These are phyloP conservation scores for Aspergillus alliaceus DNA, from an alignment of 2,329 filamentous ascomycete species.

Conservation along the genomic window DNA sequence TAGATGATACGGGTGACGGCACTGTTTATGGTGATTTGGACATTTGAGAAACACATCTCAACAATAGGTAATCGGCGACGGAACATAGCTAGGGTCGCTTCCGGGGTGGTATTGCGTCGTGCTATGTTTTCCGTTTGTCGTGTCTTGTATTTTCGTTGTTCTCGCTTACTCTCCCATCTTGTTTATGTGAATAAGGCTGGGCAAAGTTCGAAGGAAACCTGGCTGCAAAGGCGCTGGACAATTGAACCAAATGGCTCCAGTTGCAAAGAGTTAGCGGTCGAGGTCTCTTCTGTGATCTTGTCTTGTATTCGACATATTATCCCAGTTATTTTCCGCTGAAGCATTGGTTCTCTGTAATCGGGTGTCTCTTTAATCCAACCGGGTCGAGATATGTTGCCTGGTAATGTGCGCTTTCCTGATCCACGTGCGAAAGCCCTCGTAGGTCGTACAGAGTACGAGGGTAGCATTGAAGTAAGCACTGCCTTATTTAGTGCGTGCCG, in stretches of 20 bases:
- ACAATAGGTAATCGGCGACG: slow-evolving; percentile 35
- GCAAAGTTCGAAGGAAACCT: not conserved
- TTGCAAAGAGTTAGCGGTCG: not conserved
- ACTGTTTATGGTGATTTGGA: slow-evolving; percentile 9
- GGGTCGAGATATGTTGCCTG: no score
- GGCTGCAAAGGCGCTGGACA: not conserved
- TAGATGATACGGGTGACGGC: slow-evolving; percentile 11
- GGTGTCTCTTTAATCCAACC: no score
- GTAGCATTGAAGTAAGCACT: no score
- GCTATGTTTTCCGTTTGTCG: slow-evolving; percentile 21
- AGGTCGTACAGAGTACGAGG: not conserved
- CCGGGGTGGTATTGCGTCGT: slow-evolving; percentile 48
- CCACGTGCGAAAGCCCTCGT: no score
- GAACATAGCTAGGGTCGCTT: slow-evolving; percentile 49
- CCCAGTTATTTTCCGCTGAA: not conserved
- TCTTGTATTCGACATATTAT: slow-evolving; percentile 7
- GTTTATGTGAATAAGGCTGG: slow-evolving; percentile 3
- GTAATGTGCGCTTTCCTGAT: no score
- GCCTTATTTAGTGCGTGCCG: no score
- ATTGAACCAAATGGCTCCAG: not conserved
- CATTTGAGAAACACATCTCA: slow-evolving; percentile 12
- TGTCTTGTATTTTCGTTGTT: slow-evolving; percentile 16
- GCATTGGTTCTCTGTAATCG: not conserved
- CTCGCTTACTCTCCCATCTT: slow-evolving; percentile 12
- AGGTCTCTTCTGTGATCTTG: not conserved